Base-by-base conservation (phyloP, 192 early-diverging fungal species). In the Bifiguratus adelaidae region DNA sequence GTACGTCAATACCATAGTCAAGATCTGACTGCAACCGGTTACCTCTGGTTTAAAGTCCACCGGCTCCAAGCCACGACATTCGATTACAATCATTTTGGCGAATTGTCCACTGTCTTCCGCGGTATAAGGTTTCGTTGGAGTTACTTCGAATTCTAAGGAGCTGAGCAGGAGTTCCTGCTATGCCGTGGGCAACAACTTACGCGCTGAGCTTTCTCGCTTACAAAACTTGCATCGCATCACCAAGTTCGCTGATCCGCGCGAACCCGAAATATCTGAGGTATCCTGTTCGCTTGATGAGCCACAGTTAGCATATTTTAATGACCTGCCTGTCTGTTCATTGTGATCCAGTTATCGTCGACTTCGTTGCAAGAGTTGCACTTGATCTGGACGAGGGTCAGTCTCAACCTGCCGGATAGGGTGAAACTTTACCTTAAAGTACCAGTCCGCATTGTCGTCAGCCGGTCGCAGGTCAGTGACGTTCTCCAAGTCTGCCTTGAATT, bases 201-300 rank as follows among this genome's bases (percentile, higher is more conserved):
- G 70, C 20, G 75, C 74, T 22, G 76, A 81, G 38, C 68, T 63
- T 53, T 85, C 82, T 34, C 82, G 78, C 52, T 81, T 84, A 66
- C 88, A 92, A 52, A 87, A 88, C 70, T 93, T 89, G 80, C 90
- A 97, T 30, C 62, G 60, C 85, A 97, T 92, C 25, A 87, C 81
- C 30, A 94, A 57, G 58, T 93, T 92, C 27, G 91, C 88, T 11
- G 71, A 69, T 23, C 88, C 88, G 51, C 86, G 70, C 45, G 78
- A 80, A 37, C 85, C 83, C 23, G 76, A 60, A 45, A 85, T 74
- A 23, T 83, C 70, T 15, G 56, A 68, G 18, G 61, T 54, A 13
- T 85, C 82, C 72, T 78, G 51, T 30, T 12, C n/a, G n/a, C n/a
- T n/a, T n/a, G n/a, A 19, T 16, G 2, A 3, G n/a, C 20, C 30